Conservation (phyloP, 1,139 yeast genomes). For the Diutina sp. region DNA sequence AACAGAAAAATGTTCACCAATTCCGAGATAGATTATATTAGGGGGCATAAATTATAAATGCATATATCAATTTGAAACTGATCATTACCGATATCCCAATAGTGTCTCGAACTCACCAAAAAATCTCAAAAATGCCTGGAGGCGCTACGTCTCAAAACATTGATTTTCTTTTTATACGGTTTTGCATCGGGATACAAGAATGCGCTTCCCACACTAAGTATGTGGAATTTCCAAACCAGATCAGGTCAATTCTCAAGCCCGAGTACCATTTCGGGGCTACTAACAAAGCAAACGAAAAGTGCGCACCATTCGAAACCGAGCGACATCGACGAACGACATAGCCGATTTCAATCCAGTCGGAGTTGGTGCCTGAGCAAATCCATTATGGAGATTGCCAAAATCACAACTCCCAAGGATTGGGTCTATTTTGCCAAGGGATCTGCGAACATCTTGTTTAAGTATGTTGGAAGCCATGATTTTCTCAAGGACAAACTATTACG, state of each 20-base stretch:
- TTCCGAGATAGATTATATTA: not conserved
- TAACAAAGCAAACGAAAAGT: not conserved
- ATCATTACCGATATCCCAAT: too few relatives aligned
- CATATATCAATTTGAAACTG: not conserved
- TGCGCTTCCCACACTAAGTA: too few relatives aligned
- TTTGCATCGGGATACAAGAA: too few relatives aligned
- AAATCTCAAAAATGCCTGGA: too few relatives aligned
- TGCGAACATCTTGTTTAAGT: conserved; percentile 32
- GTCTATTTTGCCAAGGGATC: conserved; percentile 31
- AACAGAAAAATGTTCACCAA: not conserved
- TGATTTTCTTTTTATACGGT: too few relatives aligned
- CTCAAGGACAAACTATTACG: conserved; percentile 24
- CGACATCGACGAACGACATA: not conserved
- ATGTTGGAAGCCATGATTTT: conserved; percentile 24
- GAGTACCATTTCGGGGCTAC: not conserved
- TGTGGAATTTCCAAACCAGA: too few relatives aligned
- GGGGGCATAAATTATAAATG: not conserved
- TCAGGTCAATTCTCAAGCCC: not conserved
- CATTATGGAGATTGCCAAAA: not conserved
- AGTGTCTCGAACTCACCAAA: too few relatives aligned
- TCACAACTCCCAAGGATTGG: conserved; percentile 17
- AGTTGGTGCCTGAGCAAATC: not conserved
- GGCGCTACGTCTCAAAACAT: too few relatives aligned
- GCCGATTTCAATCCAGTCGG: not conserved
- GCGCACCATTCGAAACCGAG: not conserved